phyloP scores from a whole-genome alignment of 305 asterid genomes.

The Solanum hybrid region DNA sequence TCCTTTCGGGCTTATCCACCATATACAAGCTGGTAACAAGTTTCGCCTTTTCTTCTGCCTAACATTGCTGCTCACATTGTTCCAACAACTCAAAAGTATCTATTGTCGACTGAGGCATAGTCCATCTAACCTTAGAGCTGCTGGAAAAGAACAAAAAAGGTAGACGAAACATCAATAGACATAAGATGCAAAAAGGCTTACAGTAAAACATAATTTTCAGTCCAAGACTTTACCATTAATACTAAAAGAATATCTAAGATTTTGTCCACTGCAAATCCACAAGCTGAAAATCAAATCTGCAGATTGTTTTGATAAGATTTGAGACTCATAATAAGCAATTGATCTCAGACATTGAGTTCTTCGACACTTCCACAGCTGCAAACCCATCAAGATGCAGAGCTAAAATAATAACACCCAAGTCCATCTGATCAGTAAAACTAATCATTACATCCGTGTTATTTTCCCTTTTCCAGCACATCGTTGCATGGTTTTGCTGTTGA shows the following conservation, averaged over 20 bases:
- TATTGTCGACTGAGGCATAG: neutral
- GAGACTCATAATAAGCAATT: neutral
- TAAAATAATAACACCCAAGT: neutral
- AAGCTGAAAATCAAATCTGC: neutral
- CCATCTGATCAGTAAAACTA: neutral
- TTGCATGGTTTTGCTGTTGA: neutral
- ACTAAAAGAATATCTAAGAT: neutral
- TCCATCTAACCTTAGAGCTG: neutral
- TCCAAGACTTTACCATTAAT: neutral
- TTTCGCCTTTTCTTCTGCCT: neutral
- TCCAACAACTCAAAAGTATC: neutral
- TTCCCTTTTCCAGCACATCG: neutral
- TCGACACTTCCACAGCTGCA: neutral
- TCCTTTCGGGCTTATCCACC: neutral
- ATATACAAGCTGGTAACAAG: neutral
- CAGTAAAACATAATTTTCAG: neutral
- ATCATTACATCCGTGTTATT: neutral
- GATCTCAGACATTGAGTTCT: neutral
- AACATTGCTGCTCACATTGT: neutral
- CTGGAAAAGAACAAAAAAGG: neutral
- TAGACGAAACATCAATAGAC: neutral
- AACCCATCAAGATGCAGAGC: neutral
- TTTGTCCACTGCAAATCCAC: neutral
- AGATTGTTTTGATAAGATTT: neutral
- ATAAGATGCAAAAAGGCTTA: neutral